Conservation (phyloP, 2,329 filamentous ascomycete genomes). For the Nothomitra cinnamomea region DNA sequence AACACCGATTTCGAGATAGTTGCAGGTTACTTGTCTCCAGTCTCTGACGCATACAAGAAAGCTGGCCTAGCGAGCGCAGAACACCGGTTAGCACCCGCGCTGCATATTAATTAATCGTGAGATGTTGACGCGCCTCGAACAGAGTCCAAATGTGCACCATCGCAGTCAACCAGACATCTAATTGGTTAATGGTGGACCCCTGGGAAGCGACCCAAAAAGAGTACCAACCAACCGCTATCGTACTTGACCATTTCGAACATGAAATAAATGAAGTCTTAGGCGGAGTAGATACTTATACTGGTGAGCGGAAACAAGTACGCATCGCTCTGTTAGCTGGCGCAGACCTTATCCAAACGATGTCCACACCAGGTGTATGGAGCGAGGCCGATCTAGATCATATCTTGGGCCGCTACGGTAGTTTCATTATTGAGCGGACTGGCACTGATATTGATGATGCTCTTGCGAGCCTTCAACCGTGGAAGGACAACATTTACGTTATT, state of each 20-base stretch:
- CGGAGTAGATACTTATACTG: conserved; percentile 53
- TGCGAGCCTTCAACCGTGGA: conserved; percentile 63
- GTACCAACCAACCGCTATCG: conserved; percentile 77
- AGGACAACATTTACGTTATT: conserved; percentile 75
- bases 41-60: conserved; percentile 63
- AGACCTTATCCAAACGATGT: conserved; percentile 60
- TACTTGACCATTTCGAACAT: conserved; percentile 79
- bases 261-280: conserved; percentile 70
- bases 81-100: conserved; percentile 34
- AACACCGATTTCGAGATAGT: conserved; percentile 68
- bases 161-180: conserved; percentile 55
- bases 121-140: background rate
- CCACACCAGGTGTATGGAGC: conserved; percentile 60
- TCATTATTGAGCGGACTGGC: conserved; percentile 74
- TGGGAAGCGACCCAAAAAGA: conserved; percentile 76
- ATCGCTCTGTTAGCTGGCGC: conserved; percentile 72
- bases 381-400: conserved; percentile 76
- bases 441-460: conserved; percentile 82
- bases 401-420: conserved; percentile 63
- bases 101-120: background rate
- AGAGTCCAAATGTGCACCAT: conserved; percentile 74
- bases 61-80: conserved; percentile 55
- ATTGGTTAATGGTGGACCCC: conserved; percentile 73
- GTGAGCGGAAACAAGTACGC: conserved; percentile 47
- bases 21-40: conserved; percentile 71